Conservation (phyloP, 2,329 filamentous ascomycete genomes). For the Ophiostoma himal-ulmi region DNA sequence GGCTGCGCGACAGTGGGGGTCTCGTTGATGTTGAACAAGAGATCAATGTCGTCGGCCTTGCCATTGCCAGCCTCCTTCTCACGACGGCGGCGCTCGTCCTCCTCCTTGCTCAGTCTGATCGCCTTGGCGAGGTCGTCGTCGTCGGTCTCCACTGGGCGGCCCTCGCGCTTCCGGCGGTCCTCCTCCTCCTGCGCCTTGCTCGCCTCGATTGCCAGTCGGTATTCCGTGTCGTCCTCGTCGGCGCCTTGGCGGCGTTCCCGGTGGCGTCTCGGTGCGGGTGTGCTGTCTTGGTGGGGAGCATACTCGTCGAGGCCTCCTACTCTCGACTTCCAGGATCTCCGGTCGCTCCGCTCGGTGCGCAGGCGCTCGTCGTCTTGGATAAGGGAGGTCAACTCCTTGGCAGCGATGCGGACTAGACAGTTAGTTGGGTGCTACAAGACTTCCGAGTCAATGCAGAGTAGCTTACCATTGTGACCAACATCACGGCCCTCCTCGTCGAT, state of each 20-base stretch:
- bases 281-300: slow-evolving; percentile 41
- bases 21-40: slow-evolving; percentile 68
- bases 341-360: slow-evolving; percentile 80
- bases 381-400: slow-evolving; percentile 88
- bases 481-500: slow-evolving; percentile 92
- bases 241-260: slow-evolving; percentile 46
- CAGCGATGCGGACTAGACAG: slow-evolving; percentile 78
- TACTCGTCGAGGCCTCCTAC: slow-evolving; percentile 90
- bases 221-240: slow-evolving; percentile 86
- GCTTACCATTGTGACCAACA: slow-evolving; percentile 85
- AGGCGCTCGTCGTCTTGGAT: slow-evolving; percentile 91
- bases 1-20: slow-evolving; percentile 51
- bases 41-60: slow-evolving; percentile 37
- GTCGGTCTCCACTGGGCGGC: slow-evolving; percentile 49
- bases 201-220: slow-evolving; percentile 83
- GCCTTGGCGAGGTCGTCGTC: slow-evolving; percentile 93
- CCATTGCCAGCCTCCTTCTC: slow-evolving; percentile 52
- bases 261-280: slow-evolving; percentile 33
- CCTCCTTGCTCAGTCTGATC: slow-evolving; percentile 88
- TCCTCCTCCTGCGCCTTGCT: slow-evolving; percentile 95
- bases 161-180: slow-evolving; percentile 67
- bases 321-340: slow-evolving; percentile 93
- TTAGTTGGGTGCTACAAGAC: slow-evolving; percentile 10
- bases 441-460: too few relatives aligned
- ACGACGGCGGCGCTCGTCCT: slow-evolving; percentile 81